Evolutionary conservation across 768 basidiomycete species (phyloP).

Genomic region (Psilocybe azurescens): DNA sequence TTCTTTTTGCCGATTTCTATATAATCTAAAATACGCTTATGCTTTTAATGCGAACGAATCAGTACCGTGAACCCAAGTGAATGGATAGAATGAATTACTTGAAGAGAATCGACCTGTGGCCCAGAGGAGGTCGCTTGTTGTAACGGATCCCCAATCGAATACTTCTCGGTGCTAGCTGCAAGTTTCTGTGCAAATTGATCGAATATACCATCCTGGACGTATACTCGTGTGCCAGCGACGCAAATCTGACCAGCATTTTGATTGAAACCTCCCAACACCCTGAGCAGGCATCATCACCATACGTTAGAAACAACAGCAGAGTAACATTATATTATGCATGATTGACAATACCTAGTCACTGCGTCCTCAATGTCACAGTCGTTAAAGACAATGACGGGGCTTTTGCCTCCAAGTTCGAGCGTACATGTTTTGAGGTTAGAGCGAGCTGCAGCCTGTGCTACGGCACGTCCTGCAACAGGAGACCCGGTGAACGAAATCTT

Average conservation of each 20-base stretch:
- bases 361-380: constrained; percentile 67
- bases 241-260: constrained; percentile 9
- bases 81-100: no score
- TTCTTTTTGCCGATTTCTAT: constrained; percentile 8
- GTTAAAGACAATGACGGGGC: constrained; percentile 63
- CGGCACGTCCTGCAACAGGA: constrained; percentile 67
- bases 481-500: constrained; percentile 83
- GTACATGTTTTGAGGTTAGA: constrained; percentile 77
- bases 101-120: constrained; percentile 8
- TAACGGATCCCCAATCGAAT: neutral
- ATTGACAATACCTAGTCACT: constrained; percentile 34
- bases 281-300: no score
- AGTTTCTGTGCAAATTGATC: constrained; percentile 8
- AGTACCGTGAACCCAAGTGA: no score
- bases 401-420: constrained; percentile 75
- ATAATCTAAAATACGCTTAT: constrained; percentile 3
- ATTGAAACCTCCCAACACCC: neutral
- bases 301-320: no score
- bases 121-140: neutral
- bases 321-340: no score
- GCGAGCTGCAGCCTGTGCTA: constrained; percentile 70
- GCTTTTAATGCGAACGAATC: no score
- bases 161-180: neutral
- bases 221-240: constrained; percentile 9
- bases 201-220: constrained; percentile 10